Conservation (phyloP, 176 grass and related monocot genomes). For the Bothriochloa decipiens region DNA sequence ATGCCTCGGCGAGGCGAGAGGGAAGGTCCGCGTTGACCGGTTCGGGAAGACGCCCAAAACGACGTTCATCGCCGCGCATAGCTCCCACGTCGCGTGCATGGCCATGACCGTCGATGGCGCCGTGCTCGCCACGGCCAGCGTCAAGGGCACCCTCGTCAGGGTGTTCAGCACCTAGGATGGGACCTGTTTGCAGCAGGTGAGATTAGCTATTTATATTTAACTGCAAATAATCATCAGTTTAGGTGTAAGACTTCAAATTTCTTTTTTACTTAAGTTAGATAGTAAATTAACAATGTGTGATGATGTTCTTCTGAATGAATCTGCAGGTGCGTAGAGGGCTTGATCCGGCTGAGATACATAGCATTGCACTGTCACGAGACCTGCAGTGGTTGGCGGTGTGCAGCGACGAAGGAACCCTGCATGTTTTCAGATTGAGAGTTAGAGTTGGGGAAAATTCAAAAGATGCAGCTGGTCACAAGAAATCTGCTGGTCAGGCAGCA, state of each 20-base stretch:
- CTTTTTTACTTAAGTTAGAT: not conserved
- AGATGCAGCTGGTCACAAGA: constrained; percentile 36
- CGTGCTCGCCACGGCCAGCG: constrained; percentile 71
- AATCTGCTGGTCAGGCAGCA: constrained; percentile 16
- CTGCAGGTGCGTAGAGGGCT: constrained; percentile 72
- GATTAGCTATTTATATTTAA: not conserved
- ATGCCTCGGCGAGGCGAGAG: constrained; percentile 40
- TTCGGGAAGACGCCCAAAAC: constrained; percentile 37
- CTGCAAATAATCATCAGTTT: not conserved
- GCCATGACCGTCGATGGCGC: constrained; percentile 62
- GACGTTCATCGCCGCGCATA: constrained; percentile 66
- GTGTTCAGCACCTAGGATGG: constrained; percentile 77
- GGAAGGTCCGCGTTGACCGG: constrained; percentile 60
- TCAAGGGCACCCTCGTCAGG: constrained; percentile 81
- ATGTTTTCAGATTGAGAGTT: constrained; percentile 69
- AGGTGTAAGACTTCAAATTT: too few species aligned
- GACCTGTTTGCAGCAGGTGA: constrained; percentile 77
- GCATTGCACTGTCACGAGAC: constrained; percentile 69
- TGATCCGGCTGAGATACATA: constrained; percentile 73
- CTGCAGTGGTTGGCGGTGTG: constrained; percentile 76
- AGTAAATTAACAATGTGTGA: not conserved
- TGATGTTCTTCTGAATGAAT: not conserved
- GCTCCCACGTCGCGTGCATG: constrained; percentile 62
- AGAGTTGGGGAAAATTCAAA: constrained; percentile 8
- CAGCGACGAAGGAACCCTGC: constrained; percentile 78